Conservation (phyloP, 768 basidiomycete genomes). For the Pleurotus citrinopileatus region DNA sequence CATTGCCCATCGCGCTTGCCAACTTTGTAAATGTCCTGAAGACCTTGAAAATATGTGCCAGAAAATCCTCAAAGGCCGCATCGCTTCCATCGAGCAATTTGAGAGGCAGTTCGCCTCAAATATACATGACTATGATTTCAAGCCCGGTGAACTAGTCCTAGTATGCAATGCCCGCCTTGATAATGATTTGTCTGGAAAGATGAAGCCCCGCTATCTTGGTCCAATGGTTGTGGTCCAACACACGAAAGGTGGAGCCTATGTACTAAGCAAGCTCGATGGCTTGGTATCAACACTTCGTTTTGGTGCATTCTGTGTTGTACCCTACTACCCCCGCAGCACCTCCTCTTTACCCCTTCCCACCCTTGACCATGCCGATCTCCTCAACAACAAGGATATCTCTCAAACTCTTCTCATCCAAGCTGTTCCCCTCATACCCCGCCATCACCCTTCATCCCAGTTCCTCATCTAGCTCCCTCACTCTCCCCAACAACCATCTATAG, state of each 20-base stretch:
- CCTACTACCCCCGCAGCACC: constrained; percentile 13
- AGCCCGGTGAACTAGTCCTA: constrained; percentile 24
- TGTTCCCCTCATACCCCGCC: no score
- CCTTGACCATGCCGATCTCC: no score
- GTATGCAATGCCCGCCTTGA: constrained; percentile 24
- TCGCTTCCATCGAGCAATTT: constrained; percentile 12
- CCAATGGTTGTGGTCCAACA: constrained; percentile 21
- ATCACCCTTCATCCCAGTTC: no score
- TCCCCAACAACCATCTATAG: no score
- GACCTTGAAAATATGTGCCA: constrained; percentile 13
- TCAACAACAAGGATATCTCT: no score
- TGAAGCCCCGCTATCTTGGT: constrained; percentile 21
- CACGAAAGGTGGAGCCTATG: constrained; percentile 14
- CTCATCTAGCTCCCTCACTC: no score
- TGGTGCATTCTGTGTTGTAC: constrained; percentile 15
- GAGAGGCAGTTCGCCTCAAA: constrained; percentile 10
- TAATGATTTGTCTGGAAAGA: constrained; percentile 15
- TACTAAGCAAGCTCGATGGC: constrained; percentile 14
- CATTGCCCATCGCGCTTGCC: constrained; percentile 10
- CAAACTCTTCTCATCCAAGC: no score
- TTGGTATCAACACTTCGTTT: constrained; percentile 1
- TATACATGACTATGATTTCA: constrained; percentile 23
- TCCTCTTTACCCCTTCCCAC: no score
- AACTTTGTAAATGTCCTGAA: constrained; percentile 16
- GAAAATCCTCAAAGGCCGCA: constrained; percentile 8